A percentile compares a stretch with the other conserved stretches of the same genome.
Conservation (phyloP, 352 stramenopile genomes). For the Pythium folliculosum region DNA sequence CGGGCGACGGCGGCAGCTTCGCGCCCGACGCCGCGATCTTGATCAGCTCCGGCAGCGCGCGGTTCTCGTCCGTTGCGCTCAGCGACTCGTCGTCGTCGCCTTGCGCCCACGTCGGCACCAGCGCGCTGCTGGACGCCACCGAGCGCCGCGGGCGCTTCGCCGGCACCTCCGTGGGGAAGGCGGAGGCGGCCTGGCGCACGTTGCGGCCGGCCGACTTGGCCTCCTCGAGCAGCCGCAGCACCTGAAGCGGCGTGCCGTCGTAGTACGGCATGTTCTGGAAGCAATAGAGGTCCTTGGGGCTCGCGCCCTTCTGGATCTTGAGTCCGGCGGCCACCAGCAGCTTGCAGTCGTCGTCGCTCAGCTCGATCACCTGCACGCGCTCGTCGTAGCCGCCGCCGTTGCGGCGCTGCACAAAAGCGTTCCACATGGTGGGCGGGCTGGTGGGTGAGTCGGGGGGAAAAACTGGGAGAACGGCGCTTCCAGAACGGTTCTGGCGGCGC, state of each 20-base stretch:
- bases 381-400: constrained; percentile 17
- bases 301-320: constrained; percentile 26
- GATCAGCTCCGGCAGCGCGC: constrained; percentile 12
- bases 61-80: not conserved
- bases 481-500: not conserved
- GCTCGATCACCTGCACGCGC: constrained; percentile 27
- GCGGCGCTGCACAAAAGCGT: constrained; percentile 23
- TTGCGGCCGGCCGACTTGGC: constrained; percentile 7
- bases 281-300: constrained; percentile 39
- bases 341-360: constrained; percentile 40
- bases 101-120: constrained; percentile 5
- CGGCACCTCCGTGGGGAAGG: not conserved
- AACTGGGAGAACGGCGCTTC: not conserved
- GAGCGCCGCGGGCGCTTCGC: constrained; percentile 18
- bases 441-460: not conserved
- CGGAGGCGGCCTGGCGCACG: not conserved
- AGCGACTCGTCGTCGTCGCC: not conserved
- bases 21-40: constrained; percentile 11
- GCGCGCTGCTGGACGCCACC: not conserved
- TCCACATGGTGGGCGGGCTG: constrained; percentile 14
- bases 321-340: constrained; percentile 32
- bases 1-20: constrained; percentile 13
- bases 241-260: constrained; percentile 33
- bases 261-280: constrained; percentile 33
- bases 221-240: constrained; percentile 34